Base-by-base conservation (phyloP, 345 rosid genomes). In the Gynandropsis gynandra region DNA sequence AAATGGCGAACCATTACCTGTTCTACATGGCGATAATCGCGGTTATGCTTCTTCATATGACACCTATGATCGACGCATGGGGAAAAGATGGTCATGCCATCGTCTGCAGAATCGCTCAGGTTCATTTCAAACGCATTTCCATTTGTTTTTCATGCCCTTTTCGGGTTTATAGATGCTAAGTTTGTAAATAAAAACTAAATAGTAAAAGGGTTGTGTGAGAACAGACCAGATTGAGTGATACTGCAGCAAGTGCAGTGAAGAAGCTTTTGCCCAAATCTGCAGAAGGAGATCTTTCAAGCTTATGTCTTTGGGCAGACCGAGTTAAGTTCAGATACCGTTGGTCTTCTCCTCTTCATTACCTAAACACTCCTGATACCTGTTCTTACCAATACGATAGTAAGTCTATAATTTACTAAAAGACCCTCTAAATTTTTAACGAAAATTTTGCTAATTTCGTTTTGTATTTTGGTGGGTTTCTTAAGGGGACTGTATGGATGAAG, bases 401-500 rank as follows among this genome's bases (percentile, higher is more conserved):
- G 83, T 56, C 11, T 4, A 32, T n/a, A n/a, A n/a, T n/a, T n/a
- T n/a, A n/a, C n/a, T n/a, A n/a, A n/a, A n/a, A n/a, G n/a, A n/a
- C 0, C 7, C 1, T 46, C 38, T 16, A 49, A 56, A 42, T 50
- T 40, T n/a, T 17, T 50, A 13, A 19, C 24, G 43, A 24, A 24
- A 24, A 24, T 24, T 24, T 5, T 38, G 27, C 37, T 56, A 24
- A 63, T 32, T 50, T 42, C 21, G 16, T 37, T 4, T 41, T 10
- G 43, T 5, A 24, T 24, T 24, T 5, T 37, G 41, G 41, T 52
- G 32, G 12, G 24, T 24, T 12, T 32, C 4, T 46, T 50, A 56
- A 87, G 98, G 96, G 77, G 98, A 90, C 58, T 90, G 96, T 74
- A 74, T 80, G 62, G 96, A 82, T 61, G 85, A 71, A 65, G 29